Conservation (phyloP, 331 rosid genomes). For the Malus hybrid region DNA sequence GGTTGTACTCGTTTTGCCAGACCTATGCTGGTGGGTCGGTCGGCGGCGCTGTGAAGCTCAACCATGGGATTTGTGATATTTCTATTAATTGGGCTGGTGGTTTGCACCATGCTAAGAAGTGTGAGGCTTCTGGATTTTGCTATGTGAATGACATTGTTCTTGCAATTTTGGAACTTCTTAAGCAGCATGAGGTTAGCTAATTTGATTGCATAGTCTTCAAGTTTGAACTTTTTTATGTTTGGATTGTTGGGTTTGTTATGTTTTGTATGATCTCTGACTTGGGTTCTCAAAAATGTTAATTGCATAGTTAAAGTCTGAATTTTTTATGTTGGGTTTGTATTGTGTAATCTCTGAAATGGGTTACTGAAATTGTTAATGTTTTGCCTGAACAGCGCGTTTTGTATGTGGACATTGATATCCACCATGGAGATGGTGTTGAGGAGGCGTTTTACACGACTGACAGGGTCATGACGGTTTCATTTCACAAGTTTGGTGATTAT, state of each 20-base stretch:
- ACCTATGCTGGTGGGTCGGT: no score
- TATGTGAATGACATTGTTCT: slow-evolving; percentile 64
- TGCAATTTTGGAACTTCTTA: slow-evolving; percentile 90
- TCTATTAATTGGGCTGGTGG: no score
- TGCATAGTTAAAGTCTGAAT: background rate
- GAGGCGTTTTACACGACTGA: no score
- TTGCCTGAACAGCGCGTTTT: slow-evolving; percentile 61
- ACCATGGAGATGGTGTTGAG: no score
- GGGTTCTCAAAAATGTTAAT: background rate
- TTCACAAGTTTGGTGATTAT: no score
- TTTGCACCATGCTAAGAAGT: no score
- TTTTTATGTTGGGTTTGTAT: background rate
- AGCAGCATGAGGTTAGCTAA: slow-evolving; percentile 64
- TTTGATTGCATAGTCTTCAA: background rate
- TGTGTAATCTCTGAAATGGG: background rate
- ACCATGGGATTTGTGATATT: no score
- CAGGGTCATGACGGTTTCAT: no score
- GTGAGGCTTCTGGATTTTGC: no score
- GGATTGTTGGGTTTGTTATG: background rate
- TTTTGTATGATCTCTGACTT: no score
- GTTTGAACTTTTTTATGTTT: background rate
- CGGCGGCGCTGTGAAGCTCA: no score
- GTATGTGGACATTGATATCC: background rate
- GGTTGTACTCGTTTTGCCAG: slow-evolving; percentile 66
- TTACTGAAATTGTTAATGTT: slow-evolving; percentile 3